Evolutionary conservation across 2,329 filamentous ascomycete genomes (phyloP), one percentile per base, ranked within the genome.

Genomic region (Lachnellula occidentalis): DNA sequence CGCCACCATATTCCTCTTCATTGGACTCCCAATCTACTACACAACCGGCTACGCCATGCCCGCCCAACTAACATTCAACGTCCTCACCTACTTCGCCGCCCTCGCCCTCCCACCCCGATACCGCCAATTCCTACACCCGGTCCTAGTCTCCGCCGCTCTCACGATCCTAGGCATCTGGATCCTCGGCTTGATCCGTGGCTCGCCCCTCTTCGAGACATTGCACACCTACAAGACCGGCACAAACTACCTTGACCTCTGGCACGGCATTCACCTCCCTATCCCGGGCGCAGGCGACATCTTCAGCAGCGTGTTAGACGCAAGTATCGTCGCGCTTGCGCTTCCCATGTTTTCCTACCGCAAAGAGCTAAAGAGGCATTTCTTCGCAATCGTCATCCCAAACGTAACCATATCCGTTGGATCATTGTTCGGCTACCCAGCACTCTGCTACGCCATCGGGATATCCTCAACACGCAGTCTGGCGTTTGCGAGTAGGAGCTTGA

Each of bases 341-440:
- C 80, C 81, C 0, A 84, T 84, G 79, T 83, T 78, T 65, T 76
- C 78, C 53, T 83, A 83, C 68, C 76, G 80, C 3, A 72, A 75
- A 39, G 80, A 84, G 69, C 73, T 85, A 14, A 71, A 71, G 21
- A 66, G 71, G 15, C 78, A 82, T 66, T 80, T 82, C 61, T 61
- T 75, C 41, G 73, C 76, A 41, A 82, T 85, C 53, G 69, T 79
- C 4, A 65, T 79, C 2, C 81, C 81, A 2, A 81, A 77, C 58
- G 64, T 82, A 5, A 61, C 71, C 5, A 69, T 84, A 43, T 76
- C 79, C 4, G 64, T 81, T 5, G 77, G 66, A 6, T 81, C 79
- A 15, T 70, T 85, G 6, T 79, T 83, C 64, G 74, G 73, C 3
- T 84, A 85, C 64, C 81, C 81, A n/a, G 63, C 69, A 4, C 54